phyloP scores from a whole-genome alignment of 768 basidiomycete genomes.

The Collybia nuda region DNA sequence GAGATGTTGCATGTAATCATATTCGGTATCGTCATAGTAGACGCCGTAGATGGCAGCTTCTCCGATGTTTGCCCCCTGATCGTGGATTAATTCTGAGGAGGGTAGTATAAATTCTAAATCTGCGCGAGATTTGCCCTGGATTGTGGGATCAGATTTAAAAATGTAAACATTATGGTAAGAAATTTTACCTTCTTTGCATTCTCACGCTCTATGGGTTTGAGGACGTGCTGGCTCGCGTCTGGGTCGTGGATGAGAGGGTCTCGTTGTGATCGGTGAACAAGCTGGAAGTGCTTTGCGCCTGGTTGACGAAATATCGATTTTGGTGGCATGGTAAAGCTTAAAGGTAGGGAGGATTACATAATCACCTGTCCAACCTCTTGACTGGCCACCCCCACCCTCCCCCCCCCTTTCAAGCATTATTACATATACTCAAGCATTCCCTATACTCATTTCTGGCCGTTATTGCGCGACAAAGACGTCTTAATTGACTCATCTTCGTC shows the following conservation, averaged over 20 bases:
- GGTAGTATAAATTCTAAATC: conserved; percentile 69
- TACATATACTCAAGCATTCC: conserved; percentile 6
- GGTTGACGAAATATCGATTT: conserved; percentile 91
- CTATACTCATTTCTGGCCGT: conserved; percentile 6
- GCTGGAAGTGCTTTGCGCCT: conserved; percentile 91
- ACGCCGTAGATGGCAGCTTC: conserved; percentile 90
- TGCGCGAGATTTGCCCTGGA: conserved; percentile 76
- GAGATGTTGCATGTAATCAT: conserved; percentile 98
- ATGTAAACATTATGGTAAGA: conserved; percentile 7
- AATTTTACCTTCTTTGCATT: conserved; percentile 63
- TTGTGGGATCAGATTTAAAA: conserved; percentile 13
- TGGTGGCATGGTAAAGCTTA: conserved; percentile 53
- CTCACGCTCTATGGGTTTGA: conserved; percentile 76
- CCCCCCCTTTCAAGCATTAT: conserved; percentile 10
- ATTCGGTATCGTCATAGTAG: conserved; percentile 93
- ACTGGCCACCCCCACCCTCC: conserved; percentile 14
- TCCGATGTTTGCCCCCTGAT: conserved; percentile 61
- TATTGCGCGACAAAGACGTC: conserved; percentile 19
- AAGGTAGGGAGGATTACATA: conserved; percentile 32
- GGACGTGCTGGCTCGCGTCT: conserved; percentile 84
- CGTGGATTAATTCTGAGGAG: conserved; percentile 46
- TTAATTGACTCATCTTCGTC: conserved; percentile 24
- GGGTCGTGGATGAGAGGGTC: conserved; percentile 96
- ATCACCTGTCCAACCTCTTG: conserved; percentile 19
- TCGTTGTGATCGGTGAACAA: conserved; percentile 93